Percentiles rank a stretch among this genome's conserved stretches.
phyloP scores from a whole-genome alignment of 345 rosid genomes.

The Boechera stricta region DNA sequence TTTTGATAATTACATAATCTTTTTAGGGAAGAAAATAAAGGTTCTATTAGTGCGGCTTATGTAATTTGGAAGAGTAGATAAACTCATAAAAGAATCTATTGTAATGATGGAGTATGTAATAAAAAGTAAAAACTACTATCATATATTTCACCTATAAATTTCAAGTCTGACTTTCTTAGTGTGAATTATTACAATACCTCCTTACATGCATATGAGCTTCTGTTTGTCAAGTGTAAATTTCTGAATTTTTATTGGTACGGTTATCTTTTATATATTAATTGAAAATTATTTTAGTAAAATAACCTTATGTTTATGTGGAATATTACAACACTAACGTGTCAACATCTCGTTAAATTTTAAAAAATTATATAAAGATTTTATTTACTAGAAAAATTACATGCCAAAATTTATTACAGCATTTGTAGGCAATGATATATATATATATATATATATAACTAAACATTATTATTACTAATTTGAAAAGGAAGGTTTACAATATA shows the following conservation, averaged over 20 bases:
- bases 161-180: neutral
- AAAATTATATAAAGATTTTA: no score
- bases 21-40: neutral
- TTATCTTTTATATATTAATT: no score
- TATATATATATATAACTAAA: no score
- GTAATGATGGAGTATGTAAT: neutral
- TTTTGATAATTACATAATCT: neutral
- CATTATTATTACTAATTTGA: no score
- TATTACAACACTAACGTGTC: no score
- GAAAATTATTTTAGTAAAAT: no score
- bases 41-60: constrained; percentile 38
- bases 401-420: no score
- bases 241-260: neutral
- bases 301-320: no score
- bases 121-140: neutral
- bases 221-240: neutral
- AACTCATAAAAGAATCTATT: neutral
- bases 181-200: neutral
- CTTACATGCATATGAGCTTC: neutral
- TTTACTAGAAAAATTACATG: no score
- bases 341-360: no score
- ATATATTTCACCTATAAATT: neutral
- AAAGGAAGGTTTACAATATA: no score
- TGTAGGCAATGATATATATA: no score
- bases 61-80: constrained; percentile 29